Percentiles rank a stretch among this genome's conserved stretches.
Evolutionary conservation across 176 grass and related monocot genomes (phyloP).

Genomic region (Carex myosuroides): DNA sequence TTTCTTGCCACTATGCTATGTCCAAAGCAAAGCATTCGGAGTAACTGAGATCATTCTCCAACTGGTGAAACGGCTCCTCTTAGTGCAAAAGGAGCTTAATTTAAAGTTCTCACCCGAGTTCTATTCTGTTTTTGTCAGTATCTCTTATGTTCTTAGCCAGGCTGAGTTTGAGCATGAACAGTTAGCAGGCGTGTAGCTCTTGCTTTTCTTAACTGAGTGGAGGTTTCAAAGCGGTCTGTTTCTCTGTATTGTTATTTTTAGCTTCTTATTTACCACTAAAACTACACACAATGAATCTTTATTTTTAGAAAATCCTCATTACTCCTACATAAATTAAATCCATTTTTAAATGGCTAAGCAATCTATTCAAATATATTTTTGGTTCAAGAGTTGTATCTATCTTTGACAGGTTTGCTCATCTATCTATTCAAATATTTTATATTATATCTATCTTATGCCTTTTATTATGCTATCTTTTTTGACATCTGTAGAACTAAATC

Average conservation of each 20-base stretch:
- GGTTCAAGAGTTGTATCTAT: not conserved
- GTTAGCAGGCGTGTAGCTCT: conserved; percentile 59
- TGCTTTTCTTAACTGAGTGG: conserved; percentile 65
- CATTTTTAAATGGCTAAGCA: not conserved
- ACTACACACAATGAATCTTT: not conserved
- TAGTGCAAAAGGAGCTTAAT: conserved; percentile 50
- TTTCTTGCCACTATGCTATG: conserved; percentile 52
- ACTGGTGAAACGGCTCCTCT: conserved; percentile 59
- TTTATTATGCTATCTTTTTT: conserved; percentile 19
- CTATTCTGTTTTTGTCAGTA: conserved; percentile 46
- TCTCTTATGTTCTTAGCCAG: conserved; percentile 51
- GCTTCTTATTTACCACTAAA: not conserved
- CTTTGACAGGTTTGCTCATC: not conserved
- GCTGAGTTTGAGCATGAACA: conserved; percentile 93
- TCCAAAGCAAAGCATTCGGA: conserved; percentile 44
- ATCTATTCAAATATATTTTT: not conserved
- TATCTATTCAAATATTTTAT: not conserved
- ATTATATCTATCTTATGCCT: not conserved
- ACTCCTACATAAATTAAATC: not conserved
- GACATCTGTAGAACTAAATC: conserved; percentile 38
- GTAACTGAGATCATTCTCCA: conserved; percentile 42
- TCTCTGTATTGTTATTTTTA: conserved; percentile 2
- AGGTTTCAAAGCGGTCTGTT: conserved; percentile 62
- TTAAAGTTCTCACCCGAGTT: conserved; percentile 51
- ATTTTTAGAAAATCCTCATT: not conserved